Base-by-base conservation (phyloP, 1,284 basidiomycete species). In the Neolentinus lepideus region DNA sequence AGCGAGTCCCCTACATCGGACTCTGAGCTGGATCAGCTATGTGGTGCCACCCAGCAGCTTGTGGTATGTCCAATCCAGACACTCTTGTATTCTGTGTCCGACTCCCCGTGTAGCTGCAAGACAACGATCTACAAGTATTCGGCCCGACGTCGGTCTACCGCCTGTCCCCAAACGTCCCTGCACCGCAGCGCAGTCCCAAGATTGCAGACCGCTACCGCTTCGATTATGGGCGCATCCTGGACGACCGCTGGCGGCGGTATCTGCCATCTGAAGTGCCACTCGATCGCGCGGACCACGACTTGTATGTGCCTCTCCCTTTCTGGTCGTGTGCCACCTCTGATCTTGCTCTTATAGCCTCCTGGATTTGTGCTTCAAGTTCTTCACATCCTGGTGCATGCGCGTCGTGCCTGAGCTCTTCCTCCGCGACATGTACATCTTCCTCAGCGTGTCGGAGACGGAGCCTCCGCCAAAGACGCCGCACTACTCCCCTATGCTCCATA, bases 391-490 rank as follows among this genome's bases (percentile, higher is more conserved):
- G 83, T 79, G 79, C 59, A 69, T 71, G 38, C 66, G 71, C 45
- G 64, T 71, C 52, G 63, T 75, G 16, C 73, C 73, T 14, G 70
- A 94, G 91, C 94, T 98, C 69, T 99, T 98, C 80, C 79, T 98
- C 46, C 83, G 86, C 29, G 97, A 97, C 9, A 99, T 96, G 0
- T 92, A 94, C 62, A 84, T 99, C 25, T 67, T 75, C 57, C 69
- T 88, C 61, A 71, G 65, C 51, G 63, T 69, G 29, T 79, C 81
- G 2, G 72, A 71, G 0, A 70, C 74, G 0, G 70, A 80, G 9
- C 61, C 71, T 0, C 69, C 73, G 8, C 71, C 75, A 0, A 75
- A 77, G 53, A 77, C 79, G 0, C 74, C 82, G 0, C 79, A 84
- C 60, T 89, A 88, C 68, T 84, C 83, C 1, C 84, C 85, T 0